Evolutionary conservation across 805 yeast species (phyloP).

Genomic region (Saccharomyces jurei): DNA sequence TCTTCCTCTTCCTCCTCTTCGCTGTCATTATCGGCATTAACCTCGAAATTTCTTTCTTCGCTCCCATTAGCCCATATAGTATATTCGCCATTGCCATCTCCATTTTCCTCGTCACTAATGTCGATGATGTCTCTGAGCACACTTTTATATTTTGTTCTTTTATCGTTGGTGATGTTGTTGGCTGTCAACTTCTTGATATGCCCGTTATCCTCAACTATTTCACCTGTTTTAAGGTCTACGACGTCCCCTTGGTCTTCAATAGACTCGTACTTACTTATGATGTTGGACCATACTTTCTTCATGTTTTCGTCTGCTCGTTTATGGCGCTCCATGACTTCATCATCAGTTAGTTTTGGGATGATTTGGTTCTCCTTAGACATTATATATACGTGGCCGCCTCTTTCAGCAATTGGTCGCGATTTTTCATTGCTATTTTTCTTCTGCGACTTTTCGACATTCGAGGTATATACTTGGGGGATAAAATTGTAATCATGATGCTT

Average conservation of each 20-base stretch:
- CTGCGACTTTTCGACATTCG: not conserved
- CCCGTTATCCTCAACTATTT: slow-evolving; percentile 58
- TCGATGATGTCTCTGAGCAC: slow-evolving; percentile 18
- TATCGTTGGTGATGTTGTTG: slow-evolving; percentile 9
- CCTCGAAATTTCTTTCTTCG: slow-evolving; percentile 1
- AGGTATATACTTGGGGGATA: not conserved
- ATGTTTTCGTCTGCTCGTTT: slow-evolving; percentile 30
- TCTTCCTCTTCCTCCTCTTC: slow-evolving; percentile 2
- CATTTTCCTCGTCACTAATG: slow-evolving; percentile 6
- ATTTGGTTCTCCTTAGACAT: slow-evolving; percentile 26
- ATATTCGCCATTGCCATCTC: not conserved
- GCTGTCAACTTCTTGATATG: slow-evolving; percentile 45
- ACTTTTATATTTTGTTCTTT: slow-evolving; percentile 20
- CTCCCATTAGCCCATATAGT: not conserved
- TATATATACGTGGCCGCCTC: slow-evolving; percentile 19
- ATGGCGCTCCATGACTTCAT: slow-evolving; percentile 29
- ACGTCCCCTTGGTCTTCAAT: slow-evolving; percentile 52
- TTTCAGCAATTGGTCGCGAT: not conserved
- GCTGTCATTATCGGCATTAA: slow-evolving; percentile 1
- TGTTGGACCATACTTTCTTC: slow-evolving; percentile 41
- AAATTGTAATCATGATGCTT: not conserved
- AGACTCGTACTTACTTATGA: slow-evolving; percentile 46
- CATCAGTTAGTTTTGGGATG: slow-evolving; percentile 28
- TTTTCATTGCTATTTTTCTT: not conserved
- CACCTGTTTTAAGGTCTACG: slow-evolving; percentile 57